Conservation (phyloP, 2,329 filamentous ascomycete genomes). For the Scytalidium lignicola region DNA sequence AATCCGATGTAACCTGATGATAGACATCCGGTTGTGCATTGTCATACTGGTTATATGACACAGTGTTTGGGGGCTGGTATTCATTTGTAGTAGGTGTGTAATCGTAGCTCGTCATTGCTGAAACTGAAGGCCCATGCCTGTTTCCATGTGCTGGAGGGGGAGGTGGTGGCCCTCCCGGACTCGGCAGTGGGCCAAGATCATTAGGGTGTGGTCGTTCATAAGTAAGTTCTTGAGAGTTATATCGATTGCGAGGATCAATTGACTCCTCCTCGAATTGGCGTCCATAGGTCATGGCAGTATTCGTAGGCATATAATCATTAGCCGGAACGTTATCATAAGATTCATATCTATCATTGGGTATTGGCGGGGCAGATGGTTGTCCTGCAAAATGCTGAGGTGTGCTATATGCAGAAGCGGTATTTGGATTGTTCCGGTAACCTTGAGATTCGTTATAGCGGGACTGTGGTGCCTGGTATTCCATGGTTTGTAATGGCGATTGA, state of each 20-base stretch:
- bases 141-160: slow-evolving; percentile 27
- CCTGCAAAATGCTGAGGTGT: neutral
- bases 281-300: slow-evolving; percentile 7
- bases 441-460: slow-evolving; percentile 13
- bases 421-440: slow-evolving; percentile 15
- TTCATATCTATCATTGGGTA: slow-evolving; percentile 20
- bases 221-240: slow-evolving; percentile 14
- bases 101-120: slow-evolving; percentile 17
- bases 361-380: slow-evolving; percentile 12
- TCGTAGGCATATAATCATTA: slow-evolving; percentile 14
- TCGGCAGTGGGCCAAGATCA: slow-evolving; percentile 24
- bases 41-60: slow-evolving; percentile 3
- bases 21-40: slow-evolving; percentile 15
- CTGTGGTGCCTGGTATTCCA: slow-evolving; percentile 35
- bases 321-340: slow-evolving; percentile 19
- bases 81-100: slow-evolving; percentile 12
- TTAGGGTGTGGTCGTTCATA: slow-evolving; percentile 24
- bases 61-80: slow-evolving; percentile 6
- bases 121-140: slow-evolving; percentile 16
- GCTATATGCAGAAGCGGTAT: neutral
- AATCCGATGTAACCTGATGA: slow-evolving; percentile 19
- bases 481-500: slow-evolving; percentile 48
- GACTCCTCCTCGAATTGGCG: slow-evolving; percentile 15
- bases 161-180: slow-evolving; percentile 27
- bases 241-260: slow-evolving; percentile 16